Percentiles rank a stretch among this genome's conserved stretches.
Conservation (phyloP, 306 rosid species). For the Malus orientalis region DNA sequence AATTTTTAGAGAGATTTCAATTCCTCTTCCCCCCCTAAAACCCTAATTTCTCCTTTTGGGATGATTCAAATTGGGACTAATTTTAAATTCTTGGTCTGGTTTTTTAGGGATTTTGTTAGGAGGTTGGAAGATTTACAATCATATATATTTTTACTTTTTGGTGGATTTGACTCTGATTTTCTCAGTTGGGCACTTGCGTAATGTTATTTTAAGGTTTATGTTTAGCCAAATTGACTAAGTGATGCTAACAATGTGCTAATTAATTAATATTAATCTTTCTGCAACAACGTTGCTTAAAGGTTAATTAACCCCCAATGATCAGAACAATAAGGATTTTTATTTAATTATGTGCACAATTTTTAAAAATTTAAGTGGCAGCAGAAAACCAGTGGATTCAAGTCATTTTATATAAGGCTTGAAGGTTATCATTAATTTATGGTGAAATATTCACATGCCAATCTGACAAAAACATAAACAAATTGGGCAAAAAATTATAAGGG, state of each 20-base stretch:
- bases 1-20: not conserved
- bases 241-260: not conserved
- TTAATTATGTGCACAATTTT: too few relatives aligned
- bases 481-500: too few relatives aligned
- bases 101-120: not conserved
- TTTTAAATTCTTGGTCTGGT: not conserved
- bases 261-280: not conserved
- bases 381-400: not conserved
- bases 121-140: not conserved
- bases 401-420: not conserved
- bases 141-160: not conserved
- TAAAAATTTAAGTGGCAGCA: not conserved
- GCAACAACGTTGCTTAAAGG: not conserved
- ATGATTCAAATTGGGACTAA: not conserved
- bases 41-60: not conserved
- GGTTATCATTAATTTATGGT: not conserved
- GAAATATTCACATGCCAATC: slow-evolving; percentile 21
- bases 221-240: not conserved
- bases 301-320: not conserved
- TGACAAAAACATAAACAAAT: not conserved
- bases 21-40: not conserved
- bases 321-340: not conserved
- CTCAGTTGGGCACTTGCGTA: not conserved
- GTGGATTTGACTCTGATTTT: not conserved
- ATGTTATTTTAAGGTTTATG: not conserved